These are phyloP conservation scores for Pichia exigua DNA, from an alignment of 805 yeast genomes.

Conservation along the genomic window DNA sequence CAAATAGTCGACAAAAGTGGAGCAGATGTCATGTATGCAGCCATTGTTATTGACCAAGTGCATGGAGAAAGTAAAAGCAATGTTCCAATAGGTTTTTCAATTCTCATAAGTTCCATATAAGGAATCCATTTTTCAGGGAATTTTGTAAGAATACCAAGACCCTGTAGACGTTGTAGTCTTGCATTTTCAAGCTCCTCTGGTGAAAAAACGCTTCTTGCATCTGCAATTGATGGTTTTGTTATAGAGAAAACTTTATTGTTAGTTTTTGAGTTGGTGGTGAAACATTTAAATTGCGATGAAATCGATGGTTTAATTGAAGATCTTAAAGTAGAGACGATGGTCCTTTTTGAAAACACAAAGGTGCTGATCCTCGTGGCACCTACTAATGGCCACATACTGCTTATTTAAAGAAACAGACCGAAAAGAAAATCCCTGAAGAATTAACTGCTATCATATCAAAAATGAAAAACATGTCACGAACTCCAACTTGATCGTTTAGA, in stretches of 20 bases:
- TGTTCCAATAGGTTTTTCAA: conserved; percentile 96
- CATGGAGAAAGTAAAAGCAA: conserved; percentile 77
- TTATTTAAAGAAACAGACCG: background rate
- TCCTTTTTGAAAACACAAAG: background rate
- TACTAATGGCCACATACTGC: background rate
- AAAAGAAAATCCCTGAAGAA: no score
- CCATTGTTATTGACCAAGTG: conserved; percentile 89
- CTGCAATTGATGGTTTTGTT: conserved; percentile 1
- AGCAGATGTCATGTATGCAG: conserved; percentile 67
- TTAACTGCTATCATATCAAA: no score
- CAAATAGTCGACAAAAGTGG: conserved; percentile 53
- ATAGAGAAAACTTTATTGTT: background rate
- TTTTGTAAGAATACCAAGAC: conserved; percentile 42
- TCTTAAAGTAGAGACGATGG: background rate
- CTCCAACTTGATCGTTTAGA: no score
- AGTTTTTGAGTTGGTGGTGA: background rate
- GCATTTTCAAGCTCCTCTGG: conserved; percentile 44
- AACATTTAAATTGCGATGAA: background rate
- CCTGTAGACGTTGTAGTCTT: conserved; percentile 39
- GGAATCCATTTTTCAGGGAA: conserved; percentile 77
- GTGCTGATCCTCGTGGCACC: background rate
- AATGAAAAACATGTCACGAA: no score
- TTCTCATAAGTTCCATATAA: conserved; percentile 82
- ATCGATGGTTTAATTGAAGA: background rate
- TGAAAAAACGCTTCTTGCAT: conserved; percentile 19